Base-by-base conservation (phyloP, 1,139 yeast species). In the Hyphopichia buzzinii region DNA sequence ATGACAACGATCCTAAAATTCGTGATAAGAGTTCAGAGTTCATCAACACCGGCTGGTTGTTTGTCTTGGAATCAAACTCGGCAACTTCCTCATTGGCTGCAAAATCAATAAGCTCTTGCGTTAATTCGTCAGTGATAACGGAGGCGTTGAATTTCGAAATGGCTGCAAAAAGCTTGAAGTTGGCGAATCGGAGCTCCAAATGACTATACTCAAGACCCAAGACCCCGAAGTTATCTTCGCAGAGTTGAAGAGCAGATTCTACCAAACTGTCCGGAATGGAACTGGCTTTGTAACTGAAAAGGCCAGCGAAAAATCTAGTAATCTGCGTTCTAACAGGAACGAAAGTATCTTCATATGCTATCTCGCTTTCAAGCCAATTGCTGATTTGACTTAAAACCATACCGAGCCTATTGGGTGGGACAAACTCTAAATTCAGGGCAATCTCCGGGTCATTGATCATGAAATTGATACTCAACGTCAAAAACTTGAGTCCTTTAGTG, bases 341-440 rank as follows among this genome's bases (percentile, higher is more conserved):
- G 43, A 83, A 84, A 8, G 62, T 70, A 0, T 64, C 59, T 19
- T 81, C 88, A 54, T 77, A 84, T 1, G 84, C 78, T 30, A 70
- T 50, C 21, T 79, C 85, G 14, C 81, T 69, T 25, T 81, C 86
- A 19, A 82, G 52, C 85, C 87, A 82, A 19, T 57, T 56, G 4
- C 62, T 54, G 3, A 85, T 48, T 12, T 75, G 72, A 29, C 65
- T 72, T 8, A 84, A 45, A 12, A 81, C 62, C 86, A 83, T 78
- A 30, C 68, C 69, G 30, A 84, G 58, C 47, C 89, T 70, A 46
- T 80, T 87, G 2, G 72, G 67, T 8, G 85, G 79, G 16, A 81
- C 55, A 1, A 79, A 69, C 10, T 52, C 53, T 28, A 62, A 62
- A 6, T 47, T 37, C 5, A 46, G 62, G 21, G 42, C 44, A 2